A percentile compares a stretch with the other conserved stretches of the same genome.
phyloP scores from a whole-genome alignment of 2,329 filamentous ascomycete species.

The Hymenotorrendiella dingleyae region DNA sequence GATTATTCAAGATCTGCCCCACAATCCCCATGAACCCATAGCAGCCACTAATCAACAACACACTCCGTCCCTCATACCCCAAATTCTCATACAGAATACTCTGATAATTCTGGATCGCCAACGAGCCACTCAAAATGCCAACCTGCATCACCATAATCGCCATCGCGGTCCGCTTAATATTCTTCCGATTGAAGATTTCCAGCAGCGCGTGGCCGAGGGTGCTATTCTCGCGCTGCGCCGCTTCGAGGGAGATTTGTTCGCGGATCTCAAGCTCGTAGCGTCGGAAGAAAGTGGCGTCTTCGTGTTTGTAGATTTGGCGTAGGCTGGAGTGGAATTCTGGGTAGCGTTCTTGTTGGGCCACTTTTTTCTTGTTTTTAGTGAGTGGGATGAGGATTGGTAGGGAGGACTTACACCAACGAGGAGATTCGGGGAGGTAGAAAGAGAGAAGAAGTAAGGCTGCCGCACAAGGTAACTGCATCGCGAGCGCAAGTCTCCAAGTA shows the following conservation, averaged over 20 bases:
- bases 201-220: conserved; percentile 15
- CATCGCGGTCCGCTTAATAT: conserved; percentile 30
- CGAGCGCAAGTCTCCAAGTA: conserved; percentile 33
- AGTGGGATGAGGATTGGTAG: neutral
- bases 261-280: conserved; percentile 26
- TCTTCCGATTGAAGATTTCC: conserved; percentile 24
- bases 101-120: conserved; percentile 35
- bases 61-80: conserved; percentile 30
- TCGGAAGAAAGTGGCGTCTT: conserved; percentile 17
- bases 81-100: conserved; percentile 32
- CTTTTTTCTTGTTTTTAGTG: neutral
- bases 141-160: conserved; percentile 32
- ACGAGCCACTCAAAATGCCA: conserved; percentile 32
- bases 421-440: conserved; percentile 17
- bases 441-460: conserved; percentile 11
- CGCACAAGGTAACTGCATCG: conserved; percentile 28
- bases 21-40: conserved; percentile 36
- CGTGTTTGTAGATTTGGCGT: conserved; percentile 1
- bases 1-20: conserved; percentile 31
- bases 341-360: conserved; percentile 8
- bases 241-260: conserved; percentile 29
- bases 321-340: conserved; percentile 10
- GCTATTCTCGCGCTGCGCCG: conserved; percentile 13
- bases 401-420: conserved; percentile 14
- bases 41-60: conserved; percentile 31